Evolutionary conservation across 371 early-diverging fungal genomes (phyloP).

Genomic region (Mortierella sp.): DNA sequence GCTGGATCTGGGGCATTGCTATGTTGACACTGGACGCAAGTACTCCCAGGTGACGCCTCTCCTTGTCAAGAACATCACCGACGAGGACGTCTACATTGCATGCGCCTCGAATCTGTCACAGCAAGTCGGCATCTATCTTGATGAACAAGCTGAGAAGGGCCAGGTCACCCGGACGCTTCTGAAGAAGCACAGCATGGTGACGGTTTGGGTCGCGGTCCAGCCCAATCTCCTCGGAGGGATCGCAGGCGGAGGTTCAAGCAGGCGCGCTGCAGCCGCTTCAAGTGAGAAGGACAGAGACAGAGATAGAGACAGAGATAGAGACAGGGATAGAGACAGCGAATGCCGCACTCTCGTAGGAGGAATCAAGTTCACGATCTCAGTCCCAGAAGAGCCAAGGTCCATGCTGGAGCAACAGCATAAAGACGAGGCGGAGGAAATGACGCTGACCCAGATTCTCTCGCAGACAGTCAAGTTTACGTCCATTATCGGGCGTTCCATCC

Average conservation of each 20-base stretch:
- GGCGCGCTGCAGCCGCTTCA: conserved; percentile 18
- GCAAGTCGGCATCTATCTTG: conserved; percentile 85
- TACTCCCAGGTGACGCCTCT: conserved; percentile 82
- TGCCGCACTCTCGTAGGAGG: conserved; percentile 86
- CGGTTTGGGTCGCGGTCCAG: conserved; percentile 85
- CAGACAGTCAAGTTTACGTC: conserved; percentile 87
- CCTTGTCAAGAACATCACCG: conserved; percentile 76
- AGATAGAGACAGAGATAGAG: conserved; percentile 20
- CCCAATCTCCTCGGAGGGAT: conserved; percentile 70
- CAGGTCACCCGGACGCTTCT: conserved; percentile 67
- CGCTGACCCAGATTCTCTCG: conserved; percentile 60
- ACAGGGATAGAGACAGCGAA: conserved; percentile 60
- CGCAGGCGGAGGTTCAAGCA: conserved; percentile 30
- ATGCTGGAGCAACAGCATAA: neutral
- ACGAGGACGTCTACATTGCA: conserved; percentile 71
- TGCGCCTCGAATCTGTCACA: conserved; percentile 85
- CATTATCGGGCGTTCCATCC: conserved; percentile 82
- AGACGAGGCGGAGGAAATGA: conserved; percentile 10
- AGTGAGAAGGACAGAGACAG: no score
- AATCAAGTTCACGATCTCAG: conserved; percentile 76
- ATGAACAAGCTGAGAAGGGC: conserved; percentile 73
- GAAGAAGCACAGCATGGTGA: conserved; percentile 63
- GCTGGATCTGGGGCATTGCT: conserved; percentile 85
- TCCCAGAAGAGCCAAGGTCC: conserved; percentile 57
- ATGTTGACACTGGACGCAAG: conserved; percentile 81